phyloP scores from a whole-genome alignment of 345 rosid genomes.

The Microthlaspi erraticum region DNA sequence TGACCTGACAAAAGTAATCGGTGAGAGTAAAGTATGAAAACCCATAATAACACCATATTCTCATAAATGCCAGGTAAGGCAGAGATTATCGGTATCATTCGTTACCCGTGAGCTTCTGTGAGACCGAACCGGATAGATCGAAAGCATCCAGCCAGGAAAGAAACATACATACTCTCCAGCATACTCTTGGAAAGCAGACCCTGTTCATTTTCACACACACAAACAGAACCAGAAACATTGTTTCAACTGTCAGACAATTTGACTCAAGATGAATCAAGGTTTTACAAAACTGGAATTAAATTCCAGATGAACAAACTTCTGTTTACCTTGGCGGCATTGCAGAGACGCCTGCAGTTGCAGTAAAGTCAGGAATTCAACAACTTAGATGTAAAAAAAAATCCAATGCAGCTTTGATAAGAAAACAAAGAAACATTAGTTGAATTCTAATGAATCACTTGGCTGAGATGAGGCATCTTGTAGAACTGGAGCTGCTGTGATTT shows the following conservation, averaged over 20 bases:
- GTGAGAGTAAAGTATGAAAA: no score
- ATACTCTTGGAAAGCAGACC: constrained; percentile 67
- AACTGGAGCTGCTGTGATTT: constrained; percentile 39
- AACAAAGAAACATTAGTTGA: neutral
- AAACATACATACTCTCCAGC: constrained; percentile 79
- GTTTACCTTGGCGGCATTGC: constrained; percentile 57
- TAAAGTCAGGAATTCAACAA: neutral
- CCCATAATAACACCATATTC: no score
- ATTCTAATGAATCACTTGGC: constrained; percentile 23
- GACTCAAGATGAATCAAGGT: neutral
- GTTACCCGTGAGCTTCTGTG: no score
- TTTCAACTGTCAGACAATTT: neutral
- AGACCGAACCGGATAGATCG: no score
- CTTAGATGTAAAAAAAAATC: no score
- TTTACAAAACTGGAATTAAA: neutral
- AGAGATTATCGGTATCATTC: no score
- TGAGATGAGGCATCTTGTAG: constrained; percentile 47
- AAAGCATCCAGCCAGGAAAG: constrained; percentile 92
- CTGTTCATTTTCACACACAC: constrained; percentile 47
- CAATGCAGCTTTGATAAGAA: no score
- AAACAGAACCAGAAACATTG: neutral
- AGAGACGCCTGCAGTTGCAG: constrained; percentile 40
- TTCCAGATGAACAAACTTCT: neutral
- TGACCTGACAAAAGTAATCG: no score
- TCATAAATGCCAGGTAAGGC: no score